A percentile compares a stretch with the other conserved stretches of the same genome.
These are phyloP conservation scores for Periglandula ipomoeae DNA, from an alignment of 2,329 filamentous ascomycete genomes.

Conservation along the genomic window DNA sequence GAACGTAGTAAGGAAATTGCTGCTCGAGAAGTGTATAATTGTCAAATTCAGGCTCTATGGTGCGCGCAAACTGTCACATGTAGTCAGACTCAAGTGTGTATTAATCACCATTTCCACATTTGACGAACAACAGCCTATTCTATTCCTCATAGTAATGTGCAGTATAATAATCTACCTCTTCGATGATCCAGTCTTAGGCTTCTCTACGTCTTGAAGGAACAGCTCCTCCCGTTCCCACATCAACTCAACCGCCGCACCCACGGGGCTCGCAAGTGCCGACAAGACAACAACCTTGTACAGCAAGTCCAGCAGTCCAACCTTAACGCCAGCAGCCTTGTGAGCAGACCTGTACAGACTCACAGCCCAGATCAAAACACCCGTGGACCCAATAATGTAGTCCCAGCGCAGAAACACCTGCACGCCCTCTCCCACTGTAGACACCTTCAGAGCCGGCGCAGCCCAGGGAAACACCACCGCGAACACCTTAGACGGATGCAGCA, in stretches of 20 bases:
- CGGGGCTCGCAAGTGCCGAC: slow-evolving; percentile 9
- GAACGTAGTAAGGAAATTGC: no score
- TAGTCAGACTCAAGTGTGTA: no score
- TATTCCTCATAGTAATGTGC: no score
- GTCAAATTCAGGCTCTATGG: no score
- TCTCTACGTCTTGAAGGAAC: slow-evolving; percentile 2
- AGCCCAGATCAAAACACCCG: slow-evolving; percentile 12
- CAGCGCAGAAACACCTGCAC: slow-evolving; percentile 12
- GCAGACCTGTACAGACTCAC: slow-evolving; percentile 9
- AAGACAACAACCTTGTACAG: slow-evolving; percentile 6
- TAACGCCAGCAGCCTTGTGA: slow-evolving; percentile 1
- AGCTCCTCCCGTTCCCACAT: slow-evolving; percentile 16
- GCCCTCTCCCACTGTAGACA: slow-evolving; percentile 11
- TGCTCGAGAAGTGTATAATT: no score
- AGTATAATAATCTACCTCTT: slow-evolving; percentile 1
- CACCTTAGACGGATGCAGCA: slow-evolving; percentile 11
- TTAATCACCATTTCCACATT: no score
- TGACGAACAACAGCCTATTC: no score
- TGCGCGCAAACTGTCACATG: no score
- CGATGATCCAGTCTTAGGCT: neutral
- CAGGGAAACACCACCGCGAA: slow-evolving; percentile 11
- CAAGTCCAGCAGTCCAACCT: neutral
- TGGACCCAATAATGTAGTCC: slow-evolving; percentile 13
- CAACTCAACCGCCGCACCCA: slow-evolving; percentile 11
- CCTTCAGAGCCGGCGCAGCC: slow-evolving; percentile 6